Base-by-base conservation (phyloP, 1,284 basidiomycete species). In the Pascua sp. region DNA sequence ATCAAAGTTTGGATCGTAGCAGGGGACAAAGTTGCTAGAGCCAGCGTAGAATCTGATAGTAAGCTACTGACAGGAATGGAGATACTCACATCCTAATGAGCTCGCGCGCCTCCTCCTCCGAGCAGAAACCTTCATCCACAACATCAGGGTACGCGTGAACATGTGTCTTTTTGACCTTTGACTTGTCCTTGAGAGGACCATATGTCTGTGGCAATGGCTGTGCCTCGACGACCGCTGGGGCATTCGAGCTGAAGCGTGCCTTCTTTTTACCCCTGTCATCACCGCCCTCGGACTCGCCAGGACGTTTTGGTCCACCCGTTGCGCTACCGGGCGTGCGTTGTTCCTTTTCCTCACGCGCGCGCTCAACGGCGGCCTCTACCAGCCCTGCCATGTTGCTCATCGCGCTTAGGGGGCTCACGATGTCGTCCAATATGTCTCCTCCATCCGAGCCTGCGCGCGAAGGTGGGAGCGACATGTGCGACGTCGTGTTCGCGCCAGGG, bases 21-120 rank as follows among this genome's bases (percentile, higher is more conserved):
- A 85, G 40, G 91, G 88, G 71, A 93, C 77, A 74, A 93, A 94
- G 39, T 90, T 92, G 24, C 88, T 91, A 67, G 90, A 93, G 32
- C 91, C 76, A 2, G 85, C 82, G 74, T 89, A 94, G 75, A 89
- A 32, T 32, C 24, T 32, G 24, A 32, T 32, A 7, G 24, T 32
- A 32, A 32, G 24, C 24, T 3, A 32, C 24, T 32, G 24, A 32
- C 24, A 32, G 24, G 4, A 32, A 32, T 32, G 4, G 24, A 7
- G 24, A 32, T 32, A 32, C 24, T 32, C 24, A 93, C 38, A 91
- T 88, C 69, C 83, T 81, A 77, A 93, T 91, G 47, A 94, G 77
- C 59, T 91, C 88, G 53, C 85, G 84, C 2, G 89, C 91, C 68
- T 94, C 90, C 37, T 80, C 79, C 72, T 93, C 90, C 8, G 85